Conservation (phyloP, 2,329 filamentous ascomycete species). For the Xylariaceae sp. region DNA sequence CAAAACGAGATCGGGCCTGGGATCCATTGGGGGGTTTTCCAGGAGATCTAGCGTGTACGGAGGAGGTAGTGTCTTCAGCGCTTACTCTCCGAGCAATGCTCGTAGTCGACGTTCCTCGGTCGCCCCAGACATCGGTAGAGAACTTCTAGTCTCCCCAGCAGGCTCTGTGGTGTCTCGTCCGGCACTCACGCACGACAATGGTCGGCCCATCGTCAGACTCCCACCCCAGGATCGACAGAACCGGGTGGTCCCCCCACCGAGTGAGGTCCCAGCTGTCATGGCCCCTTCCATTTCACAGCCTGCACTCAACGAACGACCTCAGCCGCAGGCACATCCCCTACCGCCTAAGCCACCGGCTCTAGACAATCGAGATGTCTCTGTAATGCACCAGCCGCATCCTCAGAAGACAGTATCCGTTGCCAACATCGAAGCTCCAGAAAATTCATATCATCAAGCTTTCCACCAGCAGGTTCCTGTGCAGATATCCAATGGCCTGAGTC, state of each 20-base stretch:
- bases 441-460: constrained; percentile 73
- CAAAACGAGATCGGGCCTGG: constrained; percentile 67
- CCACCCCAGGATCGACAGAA: constrained; percentile 54
- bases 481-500: constrained; percentile 51
- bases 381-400: constrained; percentile 90
- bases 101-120: constrained; percentile 85
- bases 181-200: constrained; percentile 54
- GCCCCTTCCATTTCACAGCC: constrained; percentile 29
- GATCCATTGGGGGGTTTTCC: constrained; percentile 61
- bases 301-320: constrained; percentile 49
- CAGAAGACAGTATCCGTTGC: constrained; percentile 92
- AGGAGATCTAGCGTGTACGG: constrained; percentile 80
- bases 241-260: constrained; percentile 26
- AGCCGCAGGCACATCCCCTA: constrained; percentile 53
- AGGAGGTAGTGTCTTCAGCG: constrained; percentile 63
- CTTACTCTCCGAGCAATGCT: constrained; percentile 81
- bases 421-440: constrained; percentile 78
- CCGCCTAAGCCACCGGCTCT: constrained; percentile 54
- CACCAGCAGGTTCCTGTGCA: constrained; percentile 88
- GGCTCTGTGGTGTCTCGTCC: constrained; percentile 70
- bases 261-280: constrained; percentile 23
- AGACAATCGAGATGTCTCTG: constrained; percentile 48
- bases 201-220: constrained; percentile 73
- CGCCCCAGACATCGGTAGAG: constrained; percentile 59
- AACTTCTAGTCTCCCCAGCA: constrained; percentile 73